phyloP scores from a whole-genome alignment of 2,329 filamentous ascomycete species.

The Hypoxylon sp. region DNA sequence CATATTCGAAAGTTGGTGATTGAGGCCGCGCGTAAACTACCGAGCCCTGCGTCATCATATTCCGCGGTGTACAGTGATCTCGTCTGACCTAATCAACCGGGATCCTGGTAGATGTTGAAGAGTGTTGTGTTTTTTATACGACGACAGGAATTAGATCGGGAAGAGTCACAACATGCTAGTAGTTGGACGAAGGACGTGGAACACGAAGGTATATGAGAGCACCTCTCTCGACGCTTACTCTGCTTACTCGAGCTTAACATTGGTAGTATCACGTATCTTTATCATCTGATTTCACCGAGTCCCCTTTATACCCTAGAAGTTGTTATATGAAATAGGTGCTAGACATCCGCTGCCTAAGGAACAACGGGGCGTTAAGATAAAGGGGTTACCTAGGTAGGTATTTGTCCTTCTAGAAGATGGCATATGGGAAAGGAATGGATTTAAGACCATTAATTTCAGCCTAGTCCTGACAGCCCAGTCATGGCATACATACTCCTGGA shows the following conservation, averaged over 20 bases:
- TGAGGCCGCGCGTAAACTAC: constrained; percentile 30
- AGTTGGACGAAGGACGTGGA: constrained; percentile 1
- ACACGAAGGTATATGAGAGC: neutral
- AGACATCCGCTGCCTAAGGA: constrained; percentile 5
- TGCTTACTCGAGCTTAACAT: constrained; percentile 5
- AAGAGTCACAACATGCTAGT: constrained; percentile 1
- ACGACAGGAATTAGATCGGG: neutral
- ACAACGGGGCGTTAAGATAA: constrained; percentile 17
- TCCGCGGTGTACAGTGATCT: constrained; percentile 10
- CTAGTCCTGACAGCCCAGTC: too few species aligned
- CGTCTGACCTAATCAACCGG: constrained; percentile 23
- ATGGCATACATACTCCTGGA: neutral
- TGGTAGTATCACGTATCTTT: constrained; percentile 16
- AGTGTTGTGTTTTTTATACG: constrained; percentile 11
- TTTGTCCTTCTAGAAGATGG: constrained; percentile 18
- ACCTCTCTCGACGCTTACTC: constrained; percentile 5
- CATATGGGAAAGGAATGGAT: constrained; percentile 9
- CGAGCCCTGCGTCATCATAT: constrained; percentile 29
- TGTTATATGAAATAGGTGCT: constrained; percentile 2
- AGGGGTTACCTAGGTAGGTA: constrained; percentile 12
- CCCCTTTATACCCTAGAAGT: constrained; percentile 13
- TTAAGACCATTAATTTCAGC: constrained; percentile 5
- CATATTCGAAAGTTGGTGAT: constrained; percentile 17
- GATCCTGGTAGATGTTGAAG: constrained; percentile 12
- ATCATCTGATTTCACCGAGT: constrained; percentile 7